These are phyloP conservation scores for Ophiosphaerella korrae DNA, from an alignment of 2,329 filamentous ascomycete genomes.

Conservation along the genomic window DNA sequence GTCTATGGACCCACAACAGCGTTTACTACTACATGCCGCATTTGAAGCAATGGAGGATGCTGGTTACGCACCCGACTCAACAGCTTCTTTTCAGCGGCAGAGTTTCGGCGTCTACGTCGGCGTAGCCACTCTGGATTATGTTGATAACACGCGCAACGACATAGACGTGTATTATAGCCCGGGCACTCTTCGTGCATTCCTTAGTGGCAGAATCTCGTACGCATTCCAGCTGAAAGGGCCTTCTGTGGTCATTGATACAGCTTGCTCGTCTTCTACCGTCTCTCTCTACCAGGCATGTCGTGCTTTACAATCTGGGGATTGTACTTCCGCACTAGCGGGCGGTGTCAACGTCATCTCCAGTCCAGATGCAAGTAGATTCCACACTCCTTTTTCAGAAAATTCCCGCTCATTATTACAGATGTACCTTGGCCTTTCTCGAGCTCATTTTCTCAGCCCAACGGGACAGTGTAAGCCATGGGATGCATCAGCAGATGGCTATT, in stretches of 20 bases:
- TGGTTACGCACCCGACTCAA: neutral
- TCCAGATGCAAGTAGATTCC: constrained; percentile 30
- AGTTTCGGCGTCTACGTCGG: constrained; percentile 35
- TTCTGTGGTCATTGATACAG: constrained; percentile 45
- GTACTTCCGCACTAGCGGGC: constrained; percentile 23
- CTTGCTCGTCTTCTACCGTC: constrained; percentile 40
- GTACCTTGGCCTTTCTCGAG: constrained; percentile 11
- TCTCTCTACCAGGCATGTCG: constrained; percentile 33
- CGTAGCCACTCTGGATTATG: constrained; percentile 19
- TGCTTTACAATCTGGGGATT: constrained; percentile 32
- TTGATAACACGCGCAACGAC: neutral
- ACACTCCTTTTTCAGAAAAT: neutral
- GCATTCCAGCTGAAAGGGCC: constrained; percentile 45
- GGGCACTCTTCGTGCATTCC: constrained; percentile 52
- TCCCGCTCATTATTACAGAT: no score
- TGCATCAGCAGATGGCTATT: constrained; percentile 34
- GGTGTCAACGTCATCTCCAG: constrained; percentile 27
- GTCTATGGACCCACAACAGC: constrained; percentile 14
- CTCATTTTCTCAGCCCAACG: constrained; percentile 38
- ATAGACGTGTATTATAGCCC: neutral
- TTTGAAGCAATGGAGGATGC: constrained; percentile 18
- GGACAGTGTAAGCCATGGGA: constrained; percentile 35
- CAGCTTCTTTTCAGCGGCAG: constrained; percentile 26
- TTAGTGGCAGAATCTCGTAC: constrained; percentile 54
- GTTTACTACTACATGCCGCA: constrained; percentile 6